Conservation (phyloP, 1,284 basidiomycete genomes). For the Moniliophthora roreri region DNA sequence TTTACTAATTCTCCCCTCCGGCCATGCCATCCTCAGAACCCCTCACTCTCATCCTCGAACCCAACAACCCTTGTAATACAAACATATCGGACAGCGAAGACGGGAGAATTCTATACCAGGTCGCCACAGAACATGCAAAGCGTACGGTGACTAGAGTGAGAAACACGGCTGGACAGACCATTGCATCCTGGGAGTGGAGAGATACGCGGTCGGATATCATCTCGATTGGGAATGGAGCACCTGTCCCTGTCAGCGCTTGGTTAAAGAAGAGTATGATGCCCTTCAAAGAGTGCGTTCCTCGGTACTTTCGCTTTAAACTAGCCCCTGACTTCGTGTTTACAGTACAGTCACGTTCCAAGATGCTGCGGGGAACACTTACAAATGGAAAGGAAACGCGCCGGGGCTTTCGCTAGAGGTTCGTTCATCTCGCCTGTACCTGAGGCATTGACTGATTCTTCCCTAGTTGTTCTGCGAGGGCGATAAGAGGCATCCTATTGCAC, state of each 20-base stretch:
- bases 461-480: conserved; percentile 36
- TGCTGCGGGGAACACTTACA: conserved; percentile 32
- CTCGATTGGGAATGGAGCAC: conserved; percentile 25
- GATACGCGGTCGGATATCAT: conserved; percentile 32
- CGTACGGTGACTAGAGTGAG: conserved; percentile 32
- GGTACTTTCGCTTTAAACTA: neutral
- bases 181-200: conserved; percentile 36
- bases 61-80: conserved; percentile 45
- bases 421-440: neutral
- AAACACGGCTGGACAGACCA: conserved; percentile 25
- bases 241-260: conserved; percentile 35
- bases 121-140: conserved; percentile 33
- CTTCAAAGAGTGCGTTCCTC: conserved; percentile 35
- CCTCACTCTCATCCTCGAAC: conserved; percentile 33
- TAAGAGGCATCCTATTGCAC: conserved; percentile 33
- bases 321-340: neutral
- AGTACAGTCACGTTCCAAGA: conserved; percentile 40
- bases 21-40: neutral
- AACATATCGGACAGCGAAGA: conserved; percentile 32
- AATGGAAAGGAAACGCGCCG: conserved; percentile 39
- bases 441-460: neutral
- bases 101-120: conserved; percentile 36
- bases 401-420: conserved; percentile 36
- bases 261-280: conserved; percentile 43
- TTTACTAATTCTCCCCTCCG: neutral